Conservation (phyloP, 2,329 filamentous ascomycete genomes). For the Arthrobotrys entomopaga region DNA sequence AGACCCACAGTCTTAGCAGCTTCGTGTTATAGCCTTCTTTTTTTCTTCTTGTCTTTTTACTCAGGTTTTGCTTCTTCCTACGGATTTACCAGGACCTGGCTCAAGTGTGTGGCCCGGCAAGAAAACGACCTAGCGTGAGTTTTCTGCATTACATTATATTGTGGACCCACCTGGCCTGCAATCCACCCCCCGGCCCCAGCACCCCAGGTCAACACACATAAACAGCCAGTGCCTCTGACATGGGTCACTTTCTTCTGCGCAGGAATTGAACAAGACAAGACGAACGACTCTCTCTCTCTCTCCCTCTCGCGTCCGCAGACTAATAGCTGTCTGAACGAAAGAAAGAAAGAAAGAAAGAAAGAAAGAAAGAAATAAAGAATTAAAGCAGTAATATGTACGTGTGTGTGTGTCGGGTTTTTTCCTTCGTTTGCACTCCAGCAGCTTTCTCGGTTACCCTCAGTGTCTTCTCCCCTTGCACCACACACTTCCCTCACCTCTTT, state of each 20-base stretch:
- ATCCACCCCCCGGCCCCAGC: conserved; percentile 41
- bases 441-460: conserved; percentile 13
- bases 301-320: background rate
- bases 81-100: conserved; percentile 56
- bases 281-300: no score
- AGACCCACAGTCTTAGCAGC: conserved; percentile 50
- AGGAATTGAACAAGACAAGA: no score
- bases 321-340: conserved; percentile 17
- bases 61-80: conserved; percentile 40
- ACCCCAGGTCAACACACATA: conserved; percentile 55
- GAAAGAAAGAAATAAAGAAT: conserved; percentile 6
- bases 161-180: conserved; percentile 36
- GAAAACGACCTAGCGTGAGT: conserved; percentile 54
- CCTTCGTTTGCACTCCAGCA: conserved; percentile 27
- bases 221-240: conserved; percentile 52
- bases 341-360: conserved; percentile 36
- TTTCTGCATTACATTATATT: conserved; percentile 27
- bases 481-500: no score
- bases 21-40: conserved; percentile 49
- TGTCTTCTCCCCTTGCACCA: background rate
- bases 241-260: conserved; percentile 10
- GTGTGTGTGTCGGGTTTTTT: conserved; percentile 34
- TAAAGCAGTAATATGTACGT: conserved; percentile 19
- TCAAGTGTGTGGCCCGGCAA: conserved; percentile 53
- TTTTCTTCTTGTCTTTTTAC: conserved; percentile 36